phyloP scores from a whole-genome alignment of 2,329 filamentous ascomycete species.

The Corynespora cassiicola region DNA sequence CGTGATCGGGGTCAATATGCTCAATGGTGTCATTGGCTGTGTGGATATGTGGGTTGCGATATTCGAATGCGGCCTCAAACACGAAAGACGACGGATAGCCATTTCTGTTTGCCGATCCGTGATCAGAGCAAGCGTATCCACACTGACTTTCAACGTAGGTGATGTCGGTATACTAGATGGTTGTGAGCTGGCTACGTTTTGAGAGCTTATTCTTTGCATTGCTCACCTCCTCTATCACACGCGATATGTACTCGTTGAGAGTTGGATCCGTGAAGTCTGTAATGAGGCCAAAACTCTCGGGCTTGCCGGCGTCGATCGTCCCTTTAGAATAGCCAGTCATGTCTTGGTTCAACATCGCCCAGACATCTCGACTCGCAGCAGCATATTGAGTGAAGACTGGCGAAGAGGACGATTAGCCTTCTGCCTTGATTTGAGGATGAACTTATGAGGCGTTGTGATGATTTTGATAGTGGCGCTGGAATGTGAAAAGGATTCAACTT shows the following conservation, averaged over 20 bases:
- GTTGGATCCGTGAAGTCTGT: constrained; percentile 82
- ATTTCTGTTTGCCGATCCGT: constrained; percentile 72
- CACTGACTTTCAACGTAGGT: constrained; percentile 86
- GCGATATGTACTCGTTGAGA: constrained; percentile 67
- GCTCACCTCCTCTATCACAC: constrained; percentile 81
- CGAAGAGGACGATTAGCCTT: too few relatives aligned
- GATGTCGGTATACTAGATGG: constrained; percentile 77
- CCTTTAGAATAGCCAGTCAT: constrained; percentile 82
- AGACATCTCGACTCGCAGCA: constrained; percentile 72
- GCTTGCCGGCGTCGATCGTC: constrained; percentile 76
- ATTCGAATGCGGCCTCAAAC: constrained; percentile 72
- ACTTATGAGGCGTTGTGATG: too few relatives aligned
- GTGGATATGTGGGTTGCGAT: constrained; percentile 69
- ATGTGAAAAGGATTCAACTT: constrained; percentile 79
- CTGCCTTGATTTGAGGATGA: too few relatives aligned
- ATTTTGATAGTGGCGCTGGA: constrained; percentile 10
- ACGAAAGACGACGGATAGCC: constrained; percentile 76
- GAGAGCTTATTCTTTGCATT: constrained; percentile 49
- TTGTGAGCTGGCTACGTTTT: constrained; percentile 37
- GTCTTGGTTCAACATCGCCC: constrained; percentile 95
- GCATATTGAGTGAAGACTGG: constrained; percentile 83
- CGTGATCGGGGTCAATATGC: constrained; percentile 79
- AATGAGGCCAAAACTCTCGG: constrained; percentile 86
- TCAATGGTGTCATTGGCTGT: constrained; percentile 71
- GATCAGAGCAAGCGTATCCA: constrained; percentile 80